Conservation (phyloP, 2,329 filamentous ascomycete species). For the Teratosphaeria destructans region DNA sequence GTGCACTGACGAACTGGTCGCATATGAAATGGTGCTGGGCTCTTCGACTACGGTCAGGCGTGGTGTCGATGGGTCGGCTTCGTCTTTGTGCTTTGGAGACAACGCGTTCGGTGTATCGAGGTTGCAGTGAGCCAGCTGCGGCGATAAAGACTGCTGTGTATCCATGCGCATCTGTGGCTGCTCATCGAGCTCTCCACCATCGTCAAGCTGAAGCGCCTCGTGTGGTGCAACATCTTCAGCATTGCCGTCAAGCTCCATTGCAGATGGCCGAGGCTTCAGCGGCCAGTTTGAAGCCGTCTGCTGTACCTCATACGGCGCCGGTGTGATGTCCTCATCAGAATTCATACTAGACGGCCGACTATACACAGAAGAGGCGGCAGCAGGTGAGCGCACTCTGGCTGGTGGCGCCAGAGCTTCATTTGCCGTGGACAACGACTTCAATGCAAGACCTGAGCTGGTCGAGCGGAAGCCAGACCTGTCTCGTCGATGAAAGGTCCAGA, state of each 20-base stretch:
- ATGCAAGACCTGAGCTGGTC: neutral
- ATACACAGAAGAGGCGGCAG: constrained; percentile 29
- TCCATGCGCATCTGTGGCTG: neutral
- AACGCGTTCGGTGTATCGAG: neutral
- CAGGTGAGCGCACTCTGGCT: neutral
- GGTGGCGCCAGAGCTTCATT: neutral
- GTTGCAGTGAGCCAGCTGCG: neutral
- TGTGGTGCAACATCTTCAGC: neutral
- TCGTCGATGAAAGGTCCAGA: constrained; percentile 11
- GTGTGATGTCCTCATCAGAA: neutral
- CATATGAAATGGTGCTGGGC: neutral
- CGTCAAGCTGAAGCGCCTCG: neutral
- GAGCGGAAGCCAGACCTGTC: constrained; percentile 6
- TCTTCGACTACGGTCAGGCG: neutral
- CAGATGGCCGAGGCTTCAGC: neutral
- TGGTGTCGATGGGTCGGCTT: neutral
- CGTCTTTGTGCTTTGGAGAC: neutral
- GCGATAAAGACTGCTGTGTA: neutral
- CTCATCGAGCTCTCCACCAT: neutral
- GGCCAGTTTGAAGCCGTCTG: neutral
- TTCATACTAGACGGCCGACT: constrained; percentile 22
- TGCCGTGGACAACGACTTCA: neutral
- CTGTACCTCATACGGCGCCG: neutral
- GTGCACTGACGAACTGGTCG: neutral
- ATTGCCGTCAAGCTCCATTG: neutral